Conservation (phyloP, 2,329 filamentous ascomycete genomes). For the Coleophoma crateriformis region DNA sequence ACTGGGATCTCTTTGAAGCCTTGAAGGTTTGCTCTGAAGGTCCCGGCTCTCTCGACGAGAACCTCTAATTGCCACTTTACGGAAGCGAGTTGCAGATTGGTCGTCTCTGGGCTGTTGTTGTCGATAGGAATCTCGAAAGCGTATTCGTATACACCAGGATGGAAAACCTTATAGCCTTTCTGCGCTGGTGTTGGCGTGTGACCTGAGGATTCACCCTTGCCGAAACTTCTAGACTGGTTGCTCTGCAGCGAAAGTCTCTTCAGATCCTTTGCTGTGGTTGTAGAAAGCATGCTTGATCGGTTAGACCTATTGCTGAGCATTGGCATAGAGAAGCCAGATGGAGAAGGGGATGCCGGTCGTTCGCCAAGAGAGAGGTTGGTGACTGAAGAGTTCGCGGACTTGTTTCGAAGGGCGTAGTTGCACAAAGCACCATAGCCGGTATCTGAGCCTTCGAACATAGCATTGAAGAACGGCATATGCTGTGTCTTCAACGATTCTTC, state of each 20-base stretch:
- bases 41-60: conserved; percentile 61
- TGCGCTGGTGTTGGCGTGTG: conserved; percentile 48
- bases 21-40: conserved; percentile 63
- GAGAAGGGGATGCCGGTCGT: conserved; percentile 3
- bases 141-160: conserved; percentile 31
- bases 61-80: conserved; percentile 68
- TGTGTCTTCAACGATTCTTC: conserved; percentile 84
- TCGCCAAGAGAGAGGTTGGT: conserved; percentile 14
- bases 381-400: conserved; percentile 19
- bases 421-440: conserved; percentile 57
- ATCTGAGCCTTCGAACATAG: conserved; percentile 55
- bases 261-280: conserved; percentile 12
- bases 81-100: conserved; percentile 63
- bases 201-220: conserved; percentile 52
- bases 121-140: conserved; percentile 83
- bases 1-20: conserved; percentile 63
- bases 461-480: conserved; percentile 89
- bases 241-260: conserved; percentile 59
- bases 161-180: conserved; percentile 67
- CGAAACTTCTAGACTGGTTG: conserved; percentile 63
- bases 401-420: conserved; percentile 37
- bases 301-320: conserved; percentile 15
- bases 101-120: conserved; percentile 66
- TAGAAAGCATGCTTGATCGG: conserved; percentile 15
- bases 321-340: conserved; percentile 17